phyloP scores from a whole-genome alignment of 2,329 filamentous ascomycete species.

The Elsinoe necatrix region DNA sequence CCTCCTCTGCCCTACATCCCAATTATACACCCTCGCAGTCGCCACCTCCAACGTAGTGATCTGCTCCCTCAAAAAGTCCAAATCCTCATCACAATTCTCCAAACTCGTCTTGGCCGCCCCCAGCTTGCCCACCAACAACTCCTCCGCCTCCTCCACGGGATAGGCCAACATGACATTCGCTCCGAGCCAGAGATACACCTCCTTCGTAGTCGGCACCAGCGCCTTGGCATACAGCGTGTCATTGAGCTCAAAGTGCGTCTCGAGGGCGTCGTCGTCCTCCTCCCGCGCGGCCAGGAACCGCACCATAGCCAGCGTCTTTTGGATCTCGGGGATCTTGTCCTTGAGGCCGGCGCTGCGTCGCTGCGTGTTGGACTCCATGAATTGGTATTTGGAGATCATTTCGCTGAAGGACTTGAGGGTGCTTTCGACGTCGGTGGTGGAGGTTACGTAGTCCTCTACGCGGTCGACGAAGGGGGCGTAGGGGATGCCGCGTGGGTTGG shows the following conservation, averaged over 20 bases:
- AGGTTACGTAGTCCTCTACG: constrained; percentile 78
- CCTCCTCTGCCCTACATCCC: constrained; percentile 91
- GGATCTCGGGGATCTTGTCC: constrained; percentile 95
- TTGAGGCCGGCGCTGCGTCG: constrained; percentile 70
- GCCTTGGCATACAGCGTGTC: constrained; percentile 92
- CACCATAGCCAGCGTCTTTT: constrained; percentile 90
- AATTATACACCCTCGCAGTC: constrained; percentile 95
- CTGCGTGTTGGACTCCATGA: constrained; percentile 95
- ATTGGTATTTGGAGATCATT: constrained; percentile 98
- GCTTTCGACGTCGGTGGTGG: constrained; percentile 68
- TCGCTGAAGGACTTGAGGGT: constrained; percentile 80
- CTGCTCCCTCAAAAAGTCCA: constrained; percentile 92
- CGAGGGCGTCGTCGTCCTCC: constrained; percentile 62
- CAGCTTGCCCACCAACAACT: constrained; percentile 68
- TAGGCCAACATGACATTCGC: constrained; percentile 98
- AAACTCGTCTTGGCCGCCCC: constrained; percentile 70
- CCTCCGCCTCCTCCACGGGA: constrained; percentile 77
- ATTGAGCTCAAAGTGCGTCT: constrained; percentile 93
- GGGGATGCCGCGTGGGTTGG: constrained; percentile 76
- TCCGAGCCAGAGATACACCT: constrained; percentile 97
- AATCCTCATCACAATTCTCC: constrained; percentile 86
- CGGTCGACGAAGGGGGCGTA: constrained; percentile 78
- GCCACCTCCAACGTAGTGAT: constrained; percentile 99
- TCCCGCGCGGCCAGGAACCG: constrained; percentile 71
- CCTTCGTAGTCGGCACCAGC: constrained; percentile 68